Percentiles rank a stretch among this genome's conserved stretches.
Conservation (phyloP, 2,329 filamentous ascomycete species). For the Talaromyces sp. region DNA sequence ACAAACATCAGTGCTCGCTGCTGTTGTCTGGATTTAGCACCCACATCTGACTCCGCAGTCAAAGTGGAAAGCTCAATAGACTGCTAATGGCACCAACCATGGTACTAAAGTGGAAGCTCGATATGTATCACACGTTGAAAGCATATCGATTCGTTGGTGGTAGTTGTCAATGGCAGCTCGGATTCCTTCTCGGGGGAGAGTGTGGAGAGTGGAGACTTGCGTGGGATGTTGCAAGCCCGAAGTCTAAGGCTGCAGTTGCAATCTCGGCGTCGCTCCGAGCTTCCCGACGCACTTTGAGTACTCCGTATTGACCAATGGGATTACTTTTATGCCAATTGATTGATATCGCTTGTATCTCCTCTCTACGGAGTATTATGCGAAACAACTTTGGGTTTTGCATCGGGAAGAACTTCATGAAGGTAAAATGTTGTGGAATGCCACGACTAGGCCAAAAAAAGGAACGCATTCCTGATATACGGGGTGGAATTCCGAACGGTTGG, state of each 20-base stretch:
- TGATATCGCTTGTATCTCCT: too few relatives aligned
- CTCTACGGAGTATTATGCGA: background rate
- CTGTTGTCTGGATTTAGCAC: background rate
- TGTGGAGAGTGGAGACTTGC: background rate
- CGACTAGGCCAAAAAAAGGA: too few relatives aligned
- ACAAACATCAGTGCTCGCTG: background rate
- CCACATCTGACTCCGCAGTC: background rate
- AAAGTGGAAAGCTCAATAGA: background rate
- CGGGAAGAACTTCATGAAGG: too few relatives aligned
- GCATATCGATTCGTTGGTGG: background rate
- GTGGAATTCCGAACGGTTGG: too few relatives aligned
- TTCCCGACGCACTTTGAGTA: conserved; percentile 1
- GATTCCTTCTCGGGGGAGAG: background rate
- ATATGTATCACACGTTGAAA: background rate
- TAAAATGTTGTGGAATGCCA: too few relatives aligned
- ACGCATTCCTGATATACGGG: too few relatives aligned
- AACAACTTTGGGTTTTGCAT: too few relatives aligned
- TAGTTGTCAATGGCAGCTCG: background rate
- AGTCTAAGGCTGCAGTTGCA: background rate
- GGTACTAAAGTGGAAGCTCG: background rate
- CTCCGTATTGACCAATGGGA: background rate
- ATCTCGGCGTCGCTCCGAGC: conserved; percentile 6
- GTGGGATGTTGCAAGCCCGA: background rate
- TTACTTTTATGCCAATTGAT: background rate
- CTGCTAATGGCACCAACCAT: background rate